Conservation (phyloP, 768 basidiomycete species). For the Boletus pseudopeckii region DNA sequence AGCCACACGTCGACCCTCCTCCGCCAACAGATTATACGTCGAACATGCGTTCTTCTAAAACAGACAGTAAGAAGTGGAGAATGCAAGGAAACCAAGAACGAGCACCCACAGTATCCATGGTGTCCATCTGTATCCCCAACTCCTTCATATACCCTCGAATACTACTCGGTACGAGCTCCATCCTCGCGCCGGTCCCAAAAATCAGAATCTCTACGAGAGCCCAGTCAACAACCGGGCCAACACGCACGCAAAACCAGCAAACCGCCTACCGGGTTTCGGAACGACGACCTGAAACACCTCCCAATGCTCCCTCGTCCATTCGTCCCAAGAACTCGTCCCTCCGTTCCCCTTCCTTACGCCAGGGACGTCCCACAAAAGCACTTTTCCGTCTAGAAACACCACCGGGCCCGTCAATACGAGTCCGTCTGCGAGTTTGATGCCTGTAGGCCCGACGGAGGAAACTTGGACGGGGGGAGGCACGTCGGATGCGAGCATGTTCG, state of each 20-base stretch:
- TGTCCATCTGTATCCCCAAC: slow-evolving; percentile 83
- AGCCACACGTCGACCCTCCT: slow-evolving; percentile 91
- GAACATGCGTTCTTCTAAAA: slow-evolving; percentile 85
- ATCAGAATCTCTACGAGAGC: slow-evolving; percentile 74
- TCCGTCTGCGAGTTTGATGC: slow-evolving; percentile 75
- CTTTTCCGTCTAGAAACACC: slow-evolving; percentile 81
- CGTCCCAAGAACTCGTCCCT: slow-evolving; percentile 47
- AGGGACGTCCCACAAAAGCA: slow-evolving; percentile 89
- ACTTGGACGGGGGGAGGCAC: slow-evolving; percentile 71
- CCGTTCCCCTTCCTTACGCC: not conserved
- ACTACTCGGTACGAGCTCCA: slow-evolving; percentile 64
- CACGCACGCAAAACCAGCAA: no score
- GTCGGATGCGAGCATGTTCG: slow-evolving; percentile 72
- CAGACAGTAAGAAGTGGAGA: not conserved
- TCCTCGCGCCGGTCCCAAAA: slow-evolving; percentile 78
- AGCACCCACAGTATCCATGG: slow-evolving; percentile 72
- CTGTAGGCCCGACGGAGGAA: slow-evolving; percentile 55
- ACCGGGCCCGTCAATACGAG: slow-evolving; percentile 73
- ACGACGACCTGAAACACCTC: slow-evolving; percentile 76
- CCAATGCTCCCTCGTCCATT: slow-evolving; percentile 73
- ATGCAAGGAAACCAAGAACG: not conserved
- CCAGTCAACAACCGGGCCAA: not conserved
- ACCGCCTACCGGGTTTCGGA: slow-evolving; percentile 73
- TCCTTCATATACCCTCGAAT: slow-evolving; percentile 65
- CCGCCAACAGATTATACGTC: slow-evolving; percentile 89